A percentile compares a stretch with the other conserved stretches of the same genome.
Evolutionary conservation across 139 green algal genomes (phyloP).

Genomic region (Picochlorum sp.): DNA sequence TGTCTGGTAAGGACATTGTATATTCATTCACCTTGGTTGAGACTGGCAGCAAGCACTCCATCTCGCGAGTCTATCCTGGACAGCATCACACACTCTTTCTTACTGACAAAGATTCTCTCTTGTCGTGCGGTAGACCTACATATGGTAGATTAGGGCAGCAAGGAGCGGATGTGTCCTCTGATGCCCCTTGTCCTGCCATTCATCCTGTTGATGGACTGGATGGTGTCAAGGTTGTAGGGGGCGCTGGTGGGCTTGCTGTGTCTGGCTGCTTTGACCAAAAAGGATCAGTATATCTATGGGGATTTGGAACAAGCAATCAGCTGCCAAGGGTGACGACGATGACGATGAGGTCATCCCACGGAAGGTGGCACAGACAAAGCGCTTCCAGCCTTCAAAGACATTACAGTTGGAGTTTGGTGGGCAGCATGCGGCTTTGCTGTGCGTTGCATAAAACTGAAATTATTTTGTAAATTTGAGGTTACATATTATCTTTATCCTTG

Average conservation of each 20-base stretch:
- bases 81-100: constrained; percentile 80
- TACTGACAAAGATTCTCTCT: constrained; percentile 40
- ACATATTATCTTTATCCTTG: too few species aligned
- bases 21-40: constrained; percentile 31
- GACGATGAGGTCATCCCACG: constrained; percentile 52
- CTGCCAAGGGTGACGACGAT: constrained; percentile 71
- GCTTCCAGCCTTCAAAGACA: constrained; percentile 29
- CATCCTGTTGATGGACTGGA: constrained; percentile 33
- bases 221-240: constrained; percentile 35
- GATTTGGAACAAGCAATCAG: constrained; percentile 66
- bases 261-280: constrained; percentile 40
- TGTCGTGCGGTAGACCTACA: constrained; percentile 64
- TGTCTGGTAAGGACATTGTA: constrained; percentile 27
- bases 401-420: constrained; percentile 61
- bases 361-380: constrained; percentile 47
- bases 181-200: constrained; percentile 30
- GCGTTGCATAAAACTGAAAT: constrained; percentile 8
- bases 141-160: constrained; percentile 72
- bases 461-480: background rate
- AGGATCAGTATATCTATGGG: constrained; percentile 58
- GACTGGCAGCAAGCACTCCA: constrained; percentile 23
- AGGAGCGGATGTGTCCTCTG: constrained; percentile 34
- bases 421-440: constrained; percentile 61
- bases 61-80: constrained; percentile 33
- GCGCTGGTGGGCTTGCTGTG: constrained; percentile 56